Evolutionary conservation across 2,329 filamentous ascomycete species (phyloP), one percentile per base, ranked within the genome.

Genomic region (Xylaria sp.): DNA sequence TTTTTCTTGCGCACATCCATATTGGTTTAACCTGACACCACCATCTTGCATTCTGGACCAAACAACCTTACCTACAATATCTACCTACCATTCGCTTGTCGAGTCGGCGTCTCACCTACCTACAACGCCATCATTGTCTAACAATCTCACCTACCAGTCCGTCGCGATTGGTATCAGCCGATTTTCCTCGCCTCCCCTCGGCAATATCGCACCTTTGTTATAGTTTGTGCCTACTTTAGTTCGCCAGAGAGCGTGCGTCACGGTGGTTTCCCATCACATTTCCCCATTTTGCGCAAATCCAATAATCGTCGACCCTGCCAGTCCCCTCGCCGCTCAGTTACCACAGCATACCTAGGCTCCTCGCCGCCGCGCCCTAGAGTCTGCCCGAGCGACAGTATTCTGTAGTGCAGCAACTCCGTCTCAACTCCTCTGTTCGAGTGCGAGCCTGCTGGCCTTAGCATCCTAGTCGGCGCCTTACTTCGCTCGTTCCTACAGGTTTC

Each of bases 361-460:
- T 67, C 60, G 64, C 60, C 65, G 60, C 66, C 46, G 34, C 59
- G 65, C 56, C 34, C 25, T 55, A 43, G 39, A 46, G 18, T 48
- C 55, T 23, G 23, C 34, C 55, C 57, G 23, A 50, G 53, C 34
- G 46, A 55, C 46, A 32, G 18, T 43, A 52, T 43, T 52, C 20
- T 50, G 41, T 53, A 46, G 34, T 30, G 41, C 55, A 15, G 34
- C 56, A 52, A 52, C 45, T 30, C 7, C 36, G 25, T 62, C 53
- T 8, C 10, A 41, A 30, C 39, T 46, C 70, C 72, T 61, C 70
- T 66, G 55, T 72, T 72, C 66, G 61, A 71, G 70, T 75, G 72
- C 70, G 70, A 71, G 67, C 61, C 46, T 15, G 46, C 70, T 66
- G 20, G 45, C 58, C 65, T 56, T 15, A 46, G 25, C 55, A 48